Evolutionary conservation across 1,284 basidiomycete genomes (phyloP).

Genomic region (Pseudozyma hubeiensis): DNA sequence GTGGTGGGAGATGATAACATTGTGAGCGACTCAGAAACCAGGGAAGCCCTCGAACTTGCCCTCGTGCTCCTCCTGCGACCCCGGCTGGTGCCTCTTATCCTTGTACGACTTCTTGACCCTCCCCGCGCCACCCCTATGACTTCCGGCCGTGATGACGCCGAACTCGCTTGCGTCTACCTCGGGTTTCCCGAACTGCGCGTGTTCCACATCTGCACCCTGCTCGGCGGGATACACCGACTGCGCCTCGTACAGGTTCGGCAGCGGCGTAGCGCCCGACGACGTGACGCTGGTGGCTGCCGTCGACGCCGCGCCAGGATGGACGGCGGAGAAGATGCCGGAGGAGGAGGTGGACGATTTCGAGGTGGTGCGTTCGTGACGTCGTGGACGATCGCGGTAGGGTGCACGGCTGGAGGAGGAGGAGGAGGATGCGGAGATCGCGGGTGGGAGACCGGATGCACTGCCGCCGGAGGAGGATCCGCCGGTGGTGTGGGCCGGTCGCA

Average conservation of each 20-base stretch:
- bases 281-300: constrained; percentile 20
- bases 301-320: constrained; percentile 9
- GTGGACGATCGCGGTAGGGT: constrained; percentile 51
- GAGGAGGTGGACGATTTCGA: constrained; percentile 41
- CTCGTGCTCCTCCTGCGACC: neutral
- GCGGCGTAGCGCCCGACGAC: neutral
- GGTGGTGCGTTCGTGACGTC: constrained; percentile 49
- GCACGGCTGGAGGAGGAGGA: constrained; percentile 14
- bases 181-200: constrained; percentile 19
- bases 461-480: constrained; percentile 36
- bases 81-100: constrained; percentile 16
- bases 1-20: neutral
- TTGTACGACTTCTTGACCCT: constrained; percentile 36
- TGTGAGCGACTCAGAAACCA: constrained; percentile 19
- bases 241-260: constrained; percentile 42
- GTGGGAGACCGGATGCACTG: constrained; percentile 20
- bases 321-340: constrained; percentile 25
- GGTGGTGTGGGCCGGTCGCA: constrained; percentile 9
- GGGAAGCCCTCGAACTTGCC: constrained; percentile 43
- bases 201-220: constrained; percentile 1
- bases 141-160: constrained; percentile 36
- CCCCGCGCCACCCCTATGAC: constrained; percentile 28
- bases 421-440: constrained; percentile 9
- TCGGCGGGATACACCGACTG: constrained; percentile 21
- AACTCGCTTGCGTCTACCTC: constrained; percentile 37